Evolutionary conservation across 2,329 filamentous ascomycete species (phyloP), one percentile per base, ranked within the genome.

Genomic region (Diaporthe batatas): DNA sequence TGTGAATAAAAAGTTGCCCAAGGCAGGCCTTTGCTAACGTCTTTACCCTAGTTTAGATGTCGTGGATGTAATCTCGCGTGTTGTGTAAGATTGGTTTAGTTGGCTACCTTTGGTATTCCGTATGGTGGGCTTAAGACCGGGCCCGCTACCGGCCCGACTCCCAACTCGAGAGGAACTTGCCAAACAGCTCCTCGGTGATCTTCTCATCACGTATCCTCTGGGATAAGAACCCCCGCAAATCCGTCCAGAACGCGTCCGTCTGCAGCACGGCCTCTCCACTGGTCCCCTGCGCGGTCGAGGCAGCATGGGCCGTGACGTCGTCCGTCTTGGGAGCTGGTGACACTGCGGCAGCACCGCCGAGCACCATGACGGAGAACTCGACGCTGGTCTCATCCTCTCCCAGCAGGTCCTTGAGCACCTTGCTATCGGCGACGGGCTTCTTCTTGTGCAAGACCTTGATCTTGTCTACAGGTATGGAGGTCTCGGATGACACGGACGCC

Each of bases 371-470:
- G 1, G 91, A 91, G 75, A 98, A 91, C 81, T 98, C 95, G 0
- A 96, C 86, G 1, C 77, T 82, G 76, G 77, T 86, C 36, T 83
- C 86, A 57, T 89, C 90, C 4, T 88, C 86, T 0, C 86, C 86
- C 1, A 95, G 77, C 0, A 97, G 80, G 72, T 98, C 95, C 72
- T 90, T 89, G 7, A 98, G 83, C 0, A 93, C 91, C 84, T 96
- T 96, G 76, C 87, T 90, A 79, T 97, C 94, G 0, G 88, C 80
- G 0, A 94, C 89, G 0, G 96, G 96, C 82, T 98, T 97, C 86
- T 96, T 97, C 82, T 93, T 93, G 80, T 92, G 89, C 75, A 99
- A 84, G 12, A 99, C 84, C 84, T 95, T 95, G 80, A 98, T 90
- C 86, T 97, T 98, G 51, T 92, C 90, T n/a, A 90, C 83, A 3